phyloP scores from a whole-genome alignment of 108 stramenopile genomes.

The Mediolabrus comicus region DNA sequence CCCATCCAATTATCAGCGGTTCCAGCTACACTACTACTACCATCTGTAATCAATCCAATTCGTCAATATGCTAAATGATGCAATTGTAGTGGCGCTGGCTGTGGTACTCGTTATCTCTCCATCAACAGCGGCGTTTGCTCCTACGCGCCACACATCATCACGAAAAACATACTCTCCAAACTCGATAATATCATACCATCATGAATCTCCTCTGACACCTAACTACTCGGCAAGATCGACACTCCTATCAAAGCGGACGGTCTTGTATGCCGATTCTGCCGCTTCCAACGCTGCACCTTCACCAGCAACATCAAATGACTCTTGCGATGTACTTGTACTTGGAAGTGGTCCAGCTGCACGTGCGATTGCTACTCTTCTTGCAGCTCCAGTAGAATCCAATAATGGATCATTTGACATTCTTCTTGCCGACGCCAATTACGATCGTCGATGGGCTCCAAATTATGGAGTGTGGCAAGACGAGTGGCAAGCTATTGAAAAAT shows the following conservation, averaged over 20 bases:
- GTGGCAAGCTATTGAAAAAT: conserved; percentile 72
- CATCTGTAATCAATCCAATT: neutral
- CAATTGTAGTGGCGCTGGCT: neutral
- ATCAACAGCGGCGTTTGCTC: neutral
- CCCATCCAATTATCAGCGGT: too few relatives aligned
- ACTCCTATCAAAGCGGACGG: neutral
- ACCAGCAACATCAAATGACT: conserved; percentile 41
- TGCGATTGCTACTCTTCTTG: conserved; percentile 73
- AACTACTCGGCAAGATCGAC: neutral
- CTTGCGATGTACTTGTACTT: conserved; percentile 79
- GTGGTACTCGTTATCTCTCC: neutral
- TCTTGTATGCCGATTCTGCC: neutral
- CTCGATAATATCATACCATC: neutral
- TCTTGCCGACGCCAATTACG: conserved; percentile 79
- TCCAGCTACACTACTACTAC: too few relatives aligned
- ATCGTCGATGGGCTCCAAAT: conserved; percentile 81
- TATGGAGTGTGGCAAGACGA: conserved; percentile 96
- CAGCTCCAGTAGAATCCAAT: conserved; percentile 11
- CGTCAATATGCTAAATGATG: neutral
- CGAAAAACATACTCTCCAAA: neutral
- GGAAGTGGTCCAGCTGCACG: conserved; percentile 80
- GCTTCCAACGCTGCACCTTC: neutral
- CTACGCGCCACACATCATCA: neutral
- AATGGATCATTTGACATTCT: conserved; percentile 57
- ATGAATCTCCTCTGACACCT: neutral